Evolutionary conservation across 2,329 filamentous ascomycete genomes (phyloP).

Genomic region (Diaporthe vexans): DNA sequence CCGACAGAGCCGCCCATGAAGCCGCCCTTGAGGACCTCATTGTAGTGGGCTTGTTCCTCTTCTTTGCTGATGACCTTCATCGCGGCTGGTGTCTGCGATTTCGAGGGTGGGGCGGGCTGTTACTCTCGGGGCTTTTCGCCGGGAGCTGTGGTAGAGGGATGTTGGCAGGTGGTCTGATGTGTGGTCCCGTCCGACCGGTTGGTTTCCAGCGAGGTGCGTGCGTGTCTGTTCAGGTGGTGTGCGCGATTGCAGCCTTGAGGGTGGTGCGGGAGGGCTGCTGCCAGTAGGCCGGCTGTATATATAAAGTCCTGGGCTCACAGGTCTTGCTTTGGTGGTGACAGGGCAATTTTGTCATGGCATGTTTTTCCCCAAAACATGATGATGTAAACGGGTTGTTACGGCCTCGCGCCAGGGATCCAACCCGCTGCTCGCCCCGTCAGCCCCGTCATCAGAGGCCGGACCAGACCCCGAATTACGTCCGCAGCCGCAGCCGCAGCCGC

Average conservation of each 20-base stretch:
- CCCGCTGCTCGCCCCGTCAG: not conserved
- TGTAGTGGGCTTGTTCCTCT: constrained; percentile 90
- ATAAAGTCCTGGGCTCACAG: not conserved
- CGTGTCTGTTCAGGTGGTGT: not conserved
- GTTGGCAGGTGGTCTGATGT: constrained; percentile 8
- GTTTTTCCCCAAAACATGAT: constrained; percentile 25
- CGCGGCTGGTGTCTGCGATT: constrained; percentile 49
- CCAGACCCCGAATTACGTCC: constrained; percentile 34
- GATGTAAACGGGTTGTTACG: constrained; percentile 15
- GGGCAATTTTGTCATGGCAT: constrained; percentile 34
- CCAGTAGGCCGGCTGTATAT: constrained; percentile 7
- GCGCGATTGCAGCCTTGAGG: not conserved
- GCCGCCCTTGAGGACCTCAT: constrained; percentile 84
- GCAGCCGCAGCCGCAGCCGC: not conserved
- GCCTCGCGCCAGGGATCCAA: too few species aligned
- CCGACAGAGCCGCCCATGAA: constrained; percentile 79
- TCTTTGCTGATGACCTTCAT: constrained; percentile 98
- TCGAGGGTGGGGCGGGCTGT: not conserved
- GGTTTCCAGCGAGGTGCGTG: not conserved
- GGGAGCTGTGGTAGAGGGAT: too few species aligned
- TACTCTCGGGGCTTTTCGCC: not conserved
- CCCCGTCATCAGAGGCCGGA: constrained; percentile 30
- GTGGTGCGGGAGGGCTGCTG: not conserved
- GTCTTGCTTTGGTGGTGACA: not conserved
- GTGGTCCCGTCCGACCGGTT: not conserved